Percentiles rank a stretch among this genome's conserved stretches.
Conservation (phyloP, 2,329 filamentous ascomycete genomes). For the Sporothrix mexicana region DNA sequence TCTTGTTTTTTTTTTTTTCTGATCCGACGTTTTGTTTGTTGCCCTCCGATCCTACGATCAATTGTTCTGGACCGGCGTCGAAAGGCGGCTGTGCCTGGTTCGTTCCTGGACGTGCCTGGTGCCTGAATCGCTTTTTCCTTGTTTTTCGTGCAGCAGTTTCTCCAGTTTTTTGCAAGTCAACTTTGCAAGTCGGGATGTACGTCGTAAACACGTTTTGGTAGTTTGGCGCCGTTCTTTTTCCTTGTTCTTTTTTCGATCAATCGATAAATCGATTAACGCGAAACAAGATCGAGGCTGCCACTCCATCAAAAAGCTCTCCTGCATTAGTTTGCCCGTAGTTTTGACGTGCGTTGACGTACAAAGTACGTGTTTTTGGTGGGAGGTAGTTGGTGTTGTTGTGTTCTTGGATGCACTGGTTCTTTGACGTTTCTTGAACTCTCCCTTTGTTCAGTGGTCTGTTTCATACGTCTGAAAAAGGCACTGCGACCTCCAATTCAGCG, state of each 20-base stretch:
- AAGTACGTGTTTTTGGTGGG: no score
- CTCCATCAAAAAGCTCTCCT: background rate
- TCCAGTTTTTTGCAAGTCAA: slow-evolving; percentile 19
- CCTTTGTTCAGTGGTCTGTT: slow-evolving; percentile 7
- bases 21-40: background rate
- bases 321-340: background rate
- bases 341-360: no score
- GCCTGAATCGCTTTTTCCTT: background rate
- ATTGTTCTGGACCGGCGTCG: background rate
- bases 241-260: background rate
- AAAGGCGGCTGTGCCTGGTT: background rate
- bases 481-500: background rate
- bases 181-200: background rate
- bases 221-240: background rate
- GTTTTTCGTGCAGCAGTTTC: background rate
- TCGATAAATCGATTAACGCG: background rate
- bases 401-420: background rate
- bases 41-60: slow-evolving; percentile 6
- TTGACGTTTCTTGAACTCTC: background rate
- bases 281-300: background rate
- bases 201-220: background rate
- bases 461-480: background rate
- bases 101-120: slow-evolving; percentile 8
- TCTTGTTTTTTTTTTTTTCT: background rate
- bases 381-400: background rate